phyloP scores from a whole-genome alignment of 1,284 basidiomycete genomes.

The Irpex sp. region DNA sequence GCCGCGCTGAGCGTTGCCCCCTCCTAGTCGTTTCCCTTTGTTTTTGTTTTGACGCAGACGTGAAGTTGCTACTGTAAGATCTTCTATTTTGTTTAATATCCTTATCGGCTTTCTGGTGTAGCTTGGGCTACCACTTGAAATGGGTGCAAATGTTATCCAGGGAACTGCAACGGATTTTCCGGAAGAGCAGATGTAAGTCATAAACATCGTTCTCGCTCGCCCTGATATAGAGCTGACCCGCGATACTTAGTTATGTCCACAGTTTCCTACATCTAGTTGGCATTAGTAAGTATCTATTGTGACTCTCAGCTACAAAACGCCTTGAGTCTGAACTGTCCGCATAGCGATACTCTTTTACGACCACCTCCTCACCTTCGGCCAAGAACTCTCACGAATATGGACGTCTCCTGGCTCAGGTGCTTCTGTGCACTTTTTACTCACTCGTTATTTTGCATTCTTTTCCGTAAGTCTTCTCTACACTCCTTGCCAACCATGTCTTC shows the following conservation, averaged over 20 bases:
- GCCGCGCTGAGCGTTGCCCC: not conserved
- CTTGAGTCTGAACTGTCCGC: not conserved
- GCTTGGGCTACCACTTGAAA: not conserved
- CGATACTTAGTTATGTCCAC: constrained; percentile 18
- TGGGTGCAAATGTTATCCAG: not conserved
- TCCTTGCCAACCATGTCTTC: not conserved
- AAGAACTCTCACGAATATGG: constrained; percentile 25
- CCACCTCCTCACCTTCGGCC: constrained; percentile 23
- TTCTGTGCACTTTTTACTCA: constrained; percentile 22
- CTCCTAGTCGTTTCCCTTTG: not conserved
- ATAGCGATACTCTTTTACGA: constrained; percentile 28
- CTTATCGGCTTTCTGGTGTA: not conserved
- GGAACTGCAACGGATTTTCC: not conserved
- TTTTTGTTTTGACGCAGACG: too few species aligned
- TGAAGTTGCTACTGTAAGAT: not conserved
- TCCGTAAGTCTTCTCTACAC: constrained; percentile 16
- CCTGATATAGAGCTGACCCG: not conserved
- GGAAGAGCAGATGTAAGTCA: not conserved
- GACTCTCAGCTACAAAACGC: not conserved
- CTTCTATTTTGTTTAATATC: not conserved
- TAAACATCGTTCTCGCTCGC: not conserved
- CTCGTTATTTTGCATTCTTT: constrained; percentile 28
- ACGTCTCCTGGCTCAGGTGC: constrained; percentile 15
- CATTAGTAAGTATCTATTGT: constrained; percentile 18
- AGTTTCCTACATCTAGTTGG: constrained; percentile 27